These are phyloP conservation scores for Talaromyces sp. DNA, from an alignment of 2,329 filamentous ascomycete species.

Conservation along the genomic window DNA sequence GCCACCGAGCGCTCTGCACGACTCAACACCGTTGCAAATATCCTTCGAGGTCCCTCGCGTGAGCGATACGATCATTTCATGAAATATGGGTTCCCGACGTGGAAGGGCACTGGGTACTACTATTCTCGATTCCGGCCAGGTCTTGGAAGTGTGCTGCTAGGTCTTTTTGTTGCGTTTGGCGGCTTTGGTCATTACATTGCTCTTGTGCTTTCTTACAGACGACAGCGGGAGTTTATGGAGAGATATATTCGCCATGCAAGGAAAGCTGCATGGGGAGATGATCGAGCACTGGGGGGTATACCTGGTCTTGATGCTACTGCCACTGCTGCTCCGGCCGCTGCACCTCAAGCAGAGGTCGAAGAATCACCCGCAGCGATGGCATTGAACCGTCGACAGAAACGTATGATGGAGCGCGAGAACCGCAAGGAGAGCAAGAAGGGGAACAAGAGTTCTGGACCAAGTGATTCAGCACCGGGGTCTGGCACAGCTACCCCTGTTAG, in stretches of 20 bases:
- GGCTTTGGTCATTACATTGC: slow-evolving; percentile 84
- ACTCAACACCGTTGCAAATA: slow-evolving; percentile 77
- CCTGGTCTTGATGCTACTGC: slow-evolving; percentile 58
- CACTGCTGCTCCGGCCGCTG: slow-evolving; percentile 28
- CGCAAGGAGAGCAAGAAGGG: slow-evolving; percentile 59
- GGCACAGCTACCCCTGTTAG: slow-evolving; percentile 59
- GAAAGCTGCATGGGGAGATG: slow-evolving; percentile 85
- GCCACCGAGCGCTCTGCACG: slow-evolving; percentile 81
- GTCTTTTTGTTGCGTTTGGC: slow-evolving; percentile 76
- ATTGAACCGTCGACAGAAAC: slow-evolving; percentile 81
- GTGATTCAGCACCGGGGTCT: slow-evolving; percentile 25
- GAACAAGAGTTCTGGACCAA: slow-evolving; percentile 27
- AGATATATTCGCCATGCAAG: slow-evolving; percentile 88
- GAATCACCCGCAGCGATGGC: slow-evolving; percentile 51
- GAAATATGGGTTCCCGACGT: slow-evolving; percentile 85
- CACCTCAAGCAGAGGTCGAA: slow-evolving; percentile 45
- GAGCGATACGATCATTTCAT: slow-evolving; percentile 95
- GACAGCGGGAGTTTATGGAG: slow-evolving; percentile 86
- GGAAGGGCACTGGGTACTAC: slow-evolving; percentile 98
- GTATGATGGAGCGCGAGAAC: slow-evolving; percentile 80
- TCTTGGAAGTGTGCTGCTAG: slow-evolving; percentile 75
- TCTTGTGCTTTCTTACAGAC: slow-evolving; percentile 80
- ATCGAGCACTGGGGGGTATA: slow-evolving; percentile 62
- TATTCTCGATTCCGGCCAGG: slow-evolving; percentile 92
- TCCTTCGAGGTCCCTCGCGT: slow-evolving; percentile 75